Conservation (phyloP, 176 grass and related monocot genomes). For the Zea luxurians region DNA sequence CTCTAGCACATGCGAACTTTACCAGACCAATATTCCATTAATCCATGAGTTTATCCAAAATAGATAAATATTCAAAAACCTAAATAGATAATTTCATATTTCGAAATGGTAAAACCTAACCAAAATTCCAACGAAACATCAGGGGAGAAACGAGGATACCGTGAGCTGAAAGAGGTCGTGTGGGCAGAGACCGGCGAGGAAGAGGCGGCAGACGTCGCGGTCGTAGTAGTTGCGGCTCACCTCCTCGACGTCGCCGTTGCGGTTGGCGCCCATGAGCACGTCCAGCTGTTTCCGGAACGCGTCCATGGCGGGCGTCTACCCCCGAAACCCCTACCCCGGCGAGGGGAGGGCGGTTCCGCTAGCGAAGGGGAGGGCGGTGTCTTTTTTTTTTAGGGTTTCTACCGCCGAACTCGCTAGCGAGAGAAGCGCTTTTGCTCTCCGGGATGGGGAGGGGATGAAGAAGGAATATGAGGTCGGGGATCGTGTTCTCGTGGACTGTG, state of each 20-base stretch:
- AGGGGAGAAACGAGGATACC: slow-evolving; percentile 32
- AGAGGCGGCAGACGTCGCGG: slow-evolving; percentile 95
- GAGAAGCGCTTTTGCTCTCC: background rate
- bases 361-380: background rate
- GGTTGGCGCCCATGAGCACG: slow-evolving; percentile 94
- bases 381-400: slow-evolving; percentile 48
- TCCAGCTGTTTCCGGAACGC: slow-evolving; percentile 92
- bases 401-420: background rate
- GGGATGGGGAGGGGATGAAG: background rate
- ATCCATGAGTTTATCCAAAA: background rate
- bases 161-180: slow-evolving; percentile 99
- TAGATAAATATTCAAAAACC: background rate
- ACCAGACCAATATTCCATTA: background rate
- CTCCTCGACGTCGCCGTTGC: slow-evolving; percentile 91
- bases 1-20: background rate
- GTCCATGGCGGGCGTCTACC: slow-evolving; percentile 49
- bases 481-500: no score
- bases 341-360: slow-evolving; percentile 16
- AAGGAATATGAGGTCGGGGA: no score
- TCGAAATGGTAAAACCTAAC: background rate
- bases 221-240: slow-evolving; percentile 94
- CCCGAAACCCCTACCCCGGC: background rate
- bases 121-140: background rate
- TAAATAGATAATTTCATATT: background rate
- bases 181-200: slow-evolving; percentile 84